Evolutionary conservation across 148 eudicot genomes (phyloP), one percentile per base, ranked within the genome.

Genomic region (Cornus kousa): DNA sequence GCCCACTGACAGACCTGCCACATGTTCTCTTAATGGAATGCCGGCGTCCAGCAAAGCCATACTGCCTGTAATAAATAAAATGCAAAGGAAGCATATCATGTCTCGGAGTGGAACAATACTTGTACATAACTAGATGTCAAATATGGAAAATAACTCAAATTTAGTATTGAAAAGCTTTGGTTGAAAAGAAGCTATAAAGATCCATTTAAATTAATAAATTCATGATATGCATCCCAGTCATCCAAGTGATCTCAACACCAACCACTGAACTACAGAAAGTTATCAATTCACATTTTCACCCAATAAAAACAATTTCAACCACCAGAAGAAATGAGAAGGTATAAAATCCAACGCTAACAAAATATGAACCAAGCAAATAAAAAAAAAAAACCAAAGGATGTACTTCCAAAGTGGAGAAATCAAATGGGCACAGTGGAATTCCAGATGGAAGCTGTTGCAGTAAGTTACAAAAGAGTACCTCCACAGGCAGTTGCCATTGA

Each of bases 401-500:
- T 43, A 43, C 48, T 43, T 43, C 48, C 48, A 43, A 72, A 76
- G 37, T 35, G 3, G 37, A 35, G 37, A 57, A 60, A 59, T 75
- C n/a, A n/a, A 7, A 31, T 20, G 72, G 14, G 13, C 72, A 76
- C 37, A 68, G 31, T 76, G 65, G 22, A 43, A 66, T 23, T 55
- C 71, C 69, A 2, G 78, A 43, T 66, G 24, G 59, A 67, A 75
- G 72, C 14, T 5, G 50, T 19, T 77, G 33, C 31, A 80, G 35
- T 50, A 78, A 35, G 53, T 57, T 74, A 66, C 32, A 50, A 72
- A 83, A 48, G 70, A 60, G 50, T 88, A 96, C 99, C 99, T 89
- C 91, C 99, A 87, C 95, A 94, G 20, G 92, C 99, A 86, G 95
- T 92, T 85, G 99, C 99, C 99, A 96, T 96, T 74, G 99, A 96